A percentile compares a stretch with the other conserved stretches of the same genome.
Conservation (phyloP, 2,329 filamentous ascomycete genomes). For the Colletotrichum neosansevieriae region DNA sequence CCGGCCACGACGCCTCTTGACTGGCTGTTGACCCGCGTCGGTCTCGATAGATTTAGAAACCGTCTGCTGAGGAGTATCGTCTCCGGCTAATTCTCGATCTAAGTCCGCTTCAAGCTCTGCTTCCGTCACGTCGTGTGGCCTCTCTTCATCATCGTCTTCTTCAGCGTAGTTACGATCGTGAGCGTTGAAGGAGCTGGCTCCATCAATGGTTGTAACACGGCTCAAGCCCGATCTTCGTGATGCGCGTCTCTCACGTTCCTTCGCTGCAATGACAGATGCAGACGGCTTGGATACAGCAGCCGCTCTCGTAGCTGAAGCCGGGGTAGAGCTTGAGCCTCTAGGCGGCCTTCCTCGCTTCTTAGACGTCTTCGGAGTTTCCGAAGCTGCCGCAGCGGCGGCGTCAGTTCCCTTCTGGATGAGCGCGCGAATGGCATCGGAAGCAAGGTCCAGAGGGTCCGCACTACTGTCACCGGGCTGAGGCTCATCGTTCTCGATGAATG, state of each 20-base stretch:
- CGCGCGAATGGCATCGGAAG: slow-evolving; percentile 50
- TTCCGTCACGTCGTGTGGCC: slow-evolving; percentile 43
- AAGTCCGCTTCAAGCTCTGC: slow-evolving; percentile 53
- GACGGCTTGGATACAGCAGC: slow-evolving; percentile 21
- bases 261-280: slow-evolving; percentile 34
- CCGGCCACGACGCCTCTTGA: slow-evolving; percentile 33
- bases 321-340: slow-evolving; percentile 51
- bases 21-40: slow-evolving; percentile 37
- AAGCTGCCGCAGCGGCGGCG: slow-evolving; percentile 32
- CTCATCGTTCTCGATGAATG: slow-evolving; percentile 22
- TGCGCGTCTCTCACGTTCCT: slow-evolving; percentile 28
- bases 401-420: slow-evolving; percentile 43
- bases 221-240: slow-evolving; percentile 39
- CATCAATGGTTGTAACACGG: slow-evolving; percentile 26
- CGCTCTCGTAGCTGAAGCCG: slow-evolving; percentile 20
- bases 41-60: slow-evolving; percentile 8
- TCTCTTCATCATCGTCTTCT: slow-evolving; percentile 23
- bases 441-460: slow-evolving; percentile 53
- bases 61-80: slow-evolving; percentile 28
- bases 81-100: slow-evolving; percentile 48
- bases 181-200: slow-evolving; percentile 29
- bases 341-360: slow-evolving; percentile 48
- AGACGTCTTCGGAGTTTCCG: slow-evolving; percentile 45
- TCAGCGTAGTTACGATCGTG: not conserved
- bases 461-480: slow-evolving; percentile 16